phyloP scores from a whole-genome alignment of 2,329 filamentous ascomycete genomes.

The Neofusicoccum parvum region DNA sequence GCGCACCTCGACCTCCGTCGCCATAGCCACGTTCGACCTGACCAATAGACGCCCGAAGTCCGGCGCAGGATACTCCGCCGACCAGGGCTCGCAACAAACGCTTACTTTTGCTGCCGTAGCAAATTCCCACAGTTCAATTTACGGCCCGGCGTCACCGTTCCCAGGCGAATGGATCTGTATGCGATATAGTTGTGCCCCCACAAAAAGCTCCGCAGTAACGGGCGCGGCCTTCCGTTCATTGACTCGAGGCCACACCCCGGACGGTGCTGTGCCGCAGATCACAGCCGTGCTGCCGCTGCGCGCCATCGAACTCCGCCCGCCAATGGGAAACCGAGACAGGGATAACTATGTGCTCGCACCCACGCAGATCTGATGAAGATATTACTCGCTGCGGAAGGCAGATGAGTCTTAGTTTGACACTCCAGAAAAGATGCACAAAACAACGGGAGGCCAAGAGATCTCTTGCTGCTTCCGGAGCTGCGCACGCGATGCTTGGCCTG shows the following conservation, averaged over 20 bases:
- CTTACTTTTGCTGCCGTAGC: neutral
- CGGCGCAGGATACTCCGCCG: neutral
- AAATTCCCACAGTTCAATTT: neutral
- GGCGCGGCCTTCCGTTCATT: neutral
- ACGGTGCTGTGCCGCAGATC: slow-evolving; percentile 15
- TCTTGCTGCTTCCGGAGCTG: neutral
- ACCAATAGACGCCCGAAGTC: neutral
- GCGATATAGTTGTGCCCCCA: slow-evolving; percentile 1
- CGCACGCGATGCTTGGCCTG: neutral
- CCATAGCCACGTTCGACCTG: neutral
- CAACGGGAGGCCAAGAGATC: neutral
- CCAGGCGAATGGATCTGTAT: neutral
- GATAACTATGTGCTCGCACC: neutral
- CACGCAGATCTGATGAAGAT: neutral
- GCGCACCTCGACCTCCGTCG: neutral
- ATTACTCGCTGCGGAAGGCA: slow-evolving; percentile 3
- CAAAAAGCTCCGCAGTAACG: neutral
- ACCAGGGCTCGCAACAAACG: neutral
- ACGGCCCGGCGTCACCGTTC: neutral
- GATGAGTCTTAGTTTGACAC: neutral
- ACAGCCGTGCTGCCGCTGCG: slow-evolving; percentile 2
- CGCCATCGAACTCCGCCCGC: neutral
- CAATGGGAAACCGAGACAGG: neutral
- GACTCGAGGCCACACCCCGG: neutral
- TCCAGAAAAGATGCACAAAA: neutral